Evolutionary conservation across 1,139 yeast species (phyloP).

Genomic region (Blastobotrys raffinosifermentans): DNA sequence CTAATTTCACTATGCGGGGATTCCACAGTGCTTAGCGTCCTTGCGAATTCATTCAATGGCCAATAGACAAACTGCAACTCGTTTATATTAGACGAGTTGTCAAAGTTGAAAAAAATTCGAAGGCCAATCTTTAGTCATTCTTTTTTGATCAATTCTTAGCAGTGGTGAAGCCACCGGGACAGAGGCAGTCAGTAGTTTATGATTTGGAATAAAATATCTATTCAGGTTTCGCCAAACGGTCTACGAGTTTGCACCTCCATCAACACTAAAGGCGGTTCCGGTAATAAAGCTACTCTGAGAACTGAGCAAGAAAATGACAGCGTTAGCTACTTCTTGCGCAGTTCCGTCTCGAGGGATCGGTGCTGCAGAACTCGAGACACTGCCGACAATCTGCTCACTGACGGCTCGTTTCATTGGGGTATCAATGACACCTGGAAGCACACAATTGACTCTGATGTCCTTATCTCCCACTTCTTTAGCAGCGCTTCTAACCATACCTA

Average conservation of each 20-base stretch:
- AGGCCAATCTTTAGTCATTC: no score
- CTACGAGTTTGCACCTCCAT: constrained; percentile 5
- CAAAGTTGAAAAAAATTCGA: no score
- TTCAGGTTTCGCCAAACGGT: no score
- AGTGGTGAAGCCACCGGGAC: no score
- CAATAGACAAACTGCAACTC: no score
- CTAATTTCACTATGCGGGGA: no score
- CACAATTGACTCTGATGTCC: constrained; percentile 4
- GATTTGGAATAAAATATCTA: no score
- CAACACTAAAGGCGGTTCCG: constrained; percentile 2
- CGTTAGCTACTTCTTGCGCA: constrained; percentile 1
- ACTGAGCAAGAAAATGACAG: constrained; percentile 2
- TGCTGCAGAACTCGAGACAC: not conserved
- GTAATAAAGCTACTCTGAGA: constrained; percentile 1
- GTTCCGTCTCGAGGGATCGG: constrained; percentile 2
- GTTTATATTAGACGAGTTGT: no score
- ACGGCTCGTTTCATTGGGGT: constrained; percentile 3
- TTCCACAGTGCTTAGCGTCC: no score
- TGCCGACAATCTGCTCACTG: not conserved
- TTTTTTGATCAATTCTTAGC: no score
- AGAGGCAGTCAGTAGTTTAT: no score
- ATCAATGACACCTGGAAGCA: constrained; percentile 3
- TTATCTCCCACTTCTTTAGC: constrained; percentile 3
- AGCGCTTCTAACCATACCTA: constrained; percentile 5
- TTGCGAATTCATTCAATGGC: no score